Base-by-base conservation (phyloP, 129 eudicot genomes). In the Ambrosia artemisiifolia region DNA sequence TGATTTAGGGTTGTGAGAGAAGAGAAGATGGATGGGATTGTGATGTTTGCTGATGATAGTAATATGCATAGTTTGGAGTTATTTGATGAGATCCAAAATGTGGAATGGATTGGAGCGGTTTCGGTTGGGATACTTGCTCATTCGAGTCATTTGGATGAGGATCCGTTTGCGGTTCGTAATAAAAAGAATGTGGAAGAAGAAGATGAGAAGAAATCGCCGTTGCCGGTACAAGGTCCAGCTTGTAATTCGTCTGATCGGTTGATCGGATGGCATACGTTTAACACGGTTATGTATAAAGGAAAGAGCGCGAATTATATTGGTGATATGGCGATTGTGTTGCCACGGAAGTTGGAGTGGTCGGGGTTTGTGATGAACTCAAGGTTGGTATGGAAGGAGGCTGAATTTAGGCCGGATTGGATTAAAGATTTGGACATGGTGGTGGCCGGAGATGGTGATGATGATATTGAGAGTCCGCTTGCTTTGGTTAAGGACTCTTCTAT, bases 41-140 rank as follows among this genome's bases (percentile, higher is more conserved):
- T 94, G 69, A 81, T 94, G 85, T 94, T 94, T 84, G 96, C 91
- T 2, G 98, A 94, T 73, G 98, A 94, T 84, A 90, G 96, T 75
- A 94, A 94, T 87, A 87, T 94, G 98, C 96, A 90, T 72, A 84
- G 91, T 70, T 53, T 90, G 81, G 97, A 94, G 74, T 79, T 94
- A 42, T 94, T 94, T 75, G 98, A 94, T 65, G 98, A 94, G 93
- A 88, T 91, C 64, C 98, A 94, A 74, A 94, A 82, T 62, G 95
- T 94, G 53, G 88, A 87, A 67, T 84, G 95, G 93, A 75, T 94
- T 6, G 96, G 96, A 44, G 96, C 98, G 9, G 70, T 87, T 82
- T 90, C 98, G 0, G 83, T 94, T 71, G 98, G 98, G n/a, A 90
- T 94, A 77, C 86, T 94, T 69, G 91, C 84, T 20, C 95, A 94